Percentiles rank a stretch among this genome's conserved stretches.
Evolutionary conservation across 192 early-diverging fungal species (phyloP).

Genomic region (Jimgerdemannia flammicorona): DNA sequence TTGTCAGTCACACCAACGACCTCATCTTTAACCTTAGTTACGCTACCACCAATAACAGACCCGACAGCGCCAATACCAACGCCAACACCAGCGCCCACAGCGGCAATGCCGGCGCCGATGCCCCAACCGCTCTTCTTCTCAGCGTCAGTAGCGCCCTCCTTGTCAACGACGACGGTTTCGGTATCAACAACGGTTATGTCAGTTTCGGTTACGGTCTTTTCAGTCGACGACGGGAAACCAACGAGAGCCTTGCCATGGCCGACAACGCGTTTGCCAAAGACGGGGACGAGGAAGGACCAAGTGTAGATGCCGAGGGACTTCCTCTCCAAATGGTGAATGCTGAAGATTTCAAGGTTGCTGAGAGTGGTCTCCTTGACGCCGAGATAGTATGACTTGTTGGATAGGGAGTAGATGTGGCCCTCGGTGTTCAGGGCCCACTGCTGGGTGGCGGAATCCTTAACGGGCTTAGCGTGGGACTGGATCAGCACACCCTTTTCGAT

Average conservation of each 20-base stretch:
- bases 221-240: neutral
- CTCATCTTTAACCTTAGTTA: too few relatives aligned
- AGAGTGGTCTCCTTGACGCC: slow-evolving; percentile 16
- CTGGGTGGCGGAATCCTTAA: slow-evolving; percentile 1
- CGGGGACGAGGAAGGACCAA: slow-evolving; percentile 17
- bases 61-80: too few relatives aligned
- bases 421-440: slow-evolving; percentile 17
- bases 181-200: neutral
- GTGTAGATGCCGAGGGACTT: slow-evolving; percentile 15
- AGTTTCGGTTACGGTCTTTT: too few relatives aligned
- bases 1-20: too few relatives aligned
- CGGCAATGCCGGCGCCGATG: too few relatives aligned
- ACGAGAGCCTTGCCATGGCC: neutral
- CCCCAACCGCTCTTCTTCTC: neutral
- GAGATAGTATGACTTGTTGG: slow-evolving; percentile 10
- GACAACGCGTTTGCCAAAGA: slow-evolving; percentile 4
- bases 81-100: too few relatives aligned
- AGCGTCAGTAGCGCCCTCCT: slow-evolving; percentile 10
- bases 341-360: neutral
- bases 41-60: too few relatives aligned
- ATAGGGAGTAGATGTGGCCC: slow-evolving; percentile 11
- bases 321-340: slow-evolving; percentile 14
- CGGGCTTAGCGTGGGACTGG: neutral
- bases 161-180: slow-evolving; percentile 2
- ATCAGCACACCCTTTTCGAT: neutral